phyloP scores from a whole-genome alignment of 2,329 filamentous ascomycete species.

The Coniochaeta prunicola region DNA sequence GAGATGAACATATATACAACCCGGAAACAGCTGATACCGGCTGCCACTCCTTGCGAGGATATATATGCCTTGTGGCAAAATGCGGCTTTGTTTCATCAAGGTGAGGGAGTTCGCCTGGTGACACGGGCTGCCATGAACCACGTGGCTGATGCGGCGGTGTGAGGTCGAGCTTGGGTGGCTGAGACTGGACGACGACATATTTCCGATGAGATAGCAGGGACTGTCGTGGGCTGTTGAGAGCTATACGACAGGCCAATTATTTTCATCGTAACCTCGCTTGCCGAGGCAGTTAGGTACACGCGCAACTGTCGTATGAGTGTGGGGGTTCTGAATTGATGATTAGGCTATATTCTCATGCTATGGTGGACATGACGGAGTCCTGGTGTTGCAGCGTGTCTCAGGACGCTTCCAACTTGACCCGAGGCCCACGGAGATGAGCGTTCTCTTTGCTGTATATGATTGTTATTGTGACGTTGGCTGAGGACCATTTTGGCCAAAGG shows the following conservation, averaged over 20 bases:
- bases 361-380: background rate
- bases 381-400: background rate
- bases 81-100: constrained; percentile 12
- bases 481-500: background rate
- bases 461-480: background rate
- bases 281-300: background rate
- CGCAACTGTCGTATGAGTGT: background rate
- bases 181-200: background rate
- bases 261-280: background rate
- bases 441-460: background rate
- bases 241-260: background rate
- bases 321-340: background rate
- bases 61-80: constrained; percentile 10
- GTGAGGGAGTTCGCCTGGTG: background rate
- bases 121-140: background rate
- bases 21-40: background rate
- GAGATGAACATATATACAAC: constrained; percentile 1
- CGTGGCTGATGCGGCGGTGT: constrained; percentile 1
- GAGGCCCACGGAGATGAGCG: background rate
- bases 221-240: background rate
- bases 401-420: background rate
- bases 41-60: background rate
- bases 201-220: background rate
- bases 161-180: constrained; percentile 1
- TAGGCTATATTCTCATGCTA: constrained; percentile 1